phyloP scores from a whole-genome alignment of 1,284 basidiomycete genomes.

The Sporisorium exsertum region DNA sequence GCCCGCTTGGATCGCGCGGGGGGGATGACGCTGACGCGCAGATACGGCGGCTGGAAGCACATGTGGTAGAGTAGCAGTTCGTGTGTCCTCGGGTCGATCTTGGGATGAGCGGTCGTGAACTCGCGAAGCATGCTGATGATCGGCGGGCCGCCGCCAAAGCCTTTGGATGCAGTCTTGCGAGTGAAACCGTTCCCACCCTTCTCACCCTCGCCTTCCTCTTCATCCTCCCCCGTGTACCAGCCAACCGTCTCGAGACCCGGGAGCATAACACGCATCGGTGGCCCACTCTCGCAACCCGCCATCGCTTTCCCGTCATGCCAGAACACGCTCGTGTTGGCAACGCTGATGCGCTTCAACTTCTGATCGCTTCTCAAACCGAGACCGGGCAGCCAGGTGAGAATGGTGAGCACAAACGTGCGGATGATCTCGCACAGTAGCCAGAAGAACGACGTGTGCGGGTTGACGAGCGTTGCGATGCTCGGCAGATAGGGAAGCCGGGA shows the following conservation, averaged over 20 bases:
- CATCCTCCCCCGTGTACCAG: constrained; percentile 67
- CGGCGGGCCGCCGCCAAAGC: constrained; percentile 43
- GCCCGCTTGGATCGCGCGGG: constrained; percentile 1
- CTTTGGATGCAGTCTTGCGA: constrained; percentile 13
- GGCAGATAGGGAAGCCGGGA: constrained; percentile 70
- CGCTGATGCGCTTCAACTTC: constrained; percentile 60
- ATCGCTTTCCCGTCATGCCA: constrained; percentile 71
- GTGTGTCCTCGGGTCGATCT: constrained; percentile 71
- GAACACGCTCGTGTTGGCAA: constrained; percentile 72
- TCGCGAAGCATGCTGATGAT: constrained; percentile 69
- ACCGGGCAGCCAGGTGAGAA: constrained; percentile 65
- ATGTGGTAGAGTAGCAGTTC: constrained; percentile 72
- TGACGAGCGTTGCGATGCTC: constrained; percentile 72
- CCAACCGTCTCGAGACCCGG: constrained; percentile 72
- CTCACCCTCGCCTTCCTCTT: neutral
- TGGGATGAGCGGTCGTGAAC: constrained; percentile 72
- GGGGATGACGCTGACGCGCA: constrained; percentile 71
- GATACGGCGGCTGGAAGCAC: constrained; percentile 71
- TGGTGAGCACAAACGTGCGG: constrained; percentile 65
- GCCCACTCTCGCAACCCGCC: constrained; percentile 72
- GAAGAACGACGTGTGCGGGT: constrained; percentile 70
- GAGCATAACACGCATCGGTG: constrained; percentile 71
- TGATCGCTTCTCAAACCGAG: constrained; percentile 33
- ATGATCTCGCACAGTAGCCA: constrained; percentile 70
- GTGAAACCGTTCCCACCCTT: neutral